Base-by-base conservation (phyloP, 2,329 filamentous ascomycete species). In the Tolypocladium guangdongense region DNA sequence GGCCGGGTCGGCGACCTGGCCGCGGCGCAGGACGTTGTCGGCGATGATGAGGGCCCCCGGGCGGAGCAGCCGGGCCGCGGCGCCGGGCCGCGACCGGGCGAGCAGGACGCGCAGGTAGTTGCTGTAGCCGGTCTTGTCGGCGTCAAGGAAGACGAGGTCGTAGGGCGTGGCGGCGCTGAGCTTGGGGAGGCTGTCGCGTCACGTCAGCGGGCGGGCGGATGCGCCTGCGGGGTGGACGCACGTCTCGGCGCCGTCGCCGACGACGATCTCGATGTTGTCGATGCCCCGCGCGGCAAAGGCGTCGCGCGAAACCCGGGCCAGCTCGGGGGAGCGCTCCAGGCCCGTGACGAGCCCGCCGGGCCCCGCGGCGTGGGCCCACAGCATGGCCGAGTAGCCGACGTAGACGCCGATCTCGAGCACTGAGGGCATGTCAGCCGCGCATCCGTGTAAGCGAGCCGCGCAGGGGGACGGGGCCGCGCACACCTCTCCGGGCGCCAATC, bases 121-220 rank as follows among this genome's bases (percentile, higher is more conserved):
- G 0, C 73, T 71, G 59, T 80, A 79, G n/a, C 73, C 74, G 0
- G 69, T 65, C 65, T 80, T 80, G 54, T 80, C 70, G 27, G 77
- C 77, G 54, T 80, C 77, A 56, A 80, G 71, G 61, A 80, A 80
- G 61, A 80, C 69, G 46, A 79, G 64, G 62, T 80, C 78, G 58
- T 76, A 81, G 4, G 78, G 74, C 58, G 58, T 54, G 11, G 32
- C 43, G 27, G 61, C 57, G 33, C 51, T 43, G 33, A 67, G 58
- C 37, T 69, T 72, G 63, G 37, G 62, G 53, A 54, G 64, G 58
- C 55, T 71, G 43, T 2, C 4, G 43, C 43, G 43, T n/a, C 24
- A 18, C 16, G 7, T 16, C 3, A n/a, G 43, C 32, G 2, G 32
- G 43, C 3, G 24, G 14, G 7, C 7, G 1, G 7, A 2, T 7